Evolutionary conservation across 2,329 filamentous ascomycete genomes (phyloP), one percentile per base, ranked within the genome.

Genomic region (Sporothrix protearum): DNA sequence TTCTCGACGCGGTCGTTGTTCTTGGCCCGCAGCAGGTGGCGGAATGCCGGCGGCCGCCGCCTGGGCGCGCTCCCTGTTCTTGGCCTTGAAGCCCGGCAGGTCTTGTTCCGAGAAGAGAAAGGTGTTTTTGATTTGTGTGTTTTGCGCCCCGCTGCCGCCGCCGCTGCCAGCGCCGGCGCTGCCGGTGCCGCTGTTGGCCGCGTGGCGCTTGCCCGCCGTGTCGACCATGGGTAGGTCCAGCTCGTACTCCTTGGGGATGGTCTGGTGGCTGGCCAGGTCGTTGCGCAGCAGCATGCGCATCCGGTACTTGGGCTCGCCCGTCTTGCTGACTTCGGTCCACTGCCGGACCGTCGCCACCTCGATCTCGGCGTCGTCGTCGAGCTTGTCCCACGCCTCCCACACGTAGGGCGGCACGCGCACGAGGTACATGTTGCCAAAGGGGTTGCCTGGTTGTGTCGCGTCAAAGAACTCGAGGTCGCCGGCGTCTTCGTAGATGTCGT

Each of bases 41-140:
- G 88, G 88, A 73, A 91, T 88, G 69, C 88, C 86, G 22, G 84
- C 85, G 59, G 85, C 86, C 3, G 86, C 81, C 9, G 86, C 85
- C 69, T 88, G 85, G n/a, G 85, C 83, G 68, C 85, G 83, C 64
- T 82, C 81, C 76, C 85, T 86, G 77, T 86, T 87, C 79, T 85
- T 87, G 22, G 83, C 83, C 76, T 87, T 87, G 81, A 89, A 94
- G 49, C 92, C 92, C 0, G 94, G 92, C 28, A 97, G 86, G 77
- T 98, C 93, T 79, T 97, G 94, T 81, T 99, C 96, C 53, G 92
- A 94, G 78, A 99, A 99, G 71, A 98, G 85, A 79, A 92, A 97
- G 25, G 94, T 96, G 80, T 97, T 97, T 77, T 88, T 88, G 45
- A 95, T 88, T n/a, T 87, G 79, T 70, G 80, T 77, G 67, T 85